These are phyloP conservation scores for Colletotrichum sp. DNA, from an alignment of 2,329 filamentous ascomycete species.

Conservation along the genomic window DNA sequence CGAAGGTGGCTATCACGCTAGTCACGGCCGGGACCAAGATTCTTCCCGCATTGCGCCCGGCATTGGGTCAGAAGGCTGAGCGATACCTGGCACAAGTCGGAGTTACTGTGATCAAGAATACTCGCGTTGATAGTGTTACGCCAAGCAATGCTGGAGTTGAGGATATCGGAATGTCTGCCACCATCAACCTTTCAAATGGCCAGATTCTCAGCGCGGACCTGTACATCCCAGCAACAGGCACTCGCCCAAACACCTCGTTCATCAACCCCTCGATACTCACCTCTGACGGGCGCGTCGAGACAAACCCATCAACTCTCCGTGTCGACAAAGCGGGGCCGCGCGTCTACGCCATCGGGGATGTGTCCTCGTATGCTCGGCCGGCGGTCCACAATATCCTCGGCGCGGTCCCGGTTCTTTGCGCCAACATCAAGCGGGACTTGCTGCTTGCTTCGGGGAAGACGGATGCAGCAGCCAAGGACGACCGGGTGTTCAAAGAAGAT, in stretches of 20 bases:
- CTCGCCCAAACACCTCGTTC: conserved; percentile 45
- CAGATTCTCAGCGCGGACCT: conserved; percentile 45
- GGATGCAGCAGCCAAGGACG: too few species aligned
- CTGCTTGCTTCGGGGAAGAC: conserved; percentile 37
- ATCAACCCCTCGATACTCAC: conserved; percentile 32
- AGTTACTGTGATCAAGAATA: conserved; percentile 49
- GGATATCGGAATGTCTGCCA: conserved; percentile 30
- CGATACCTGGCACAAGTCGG: conserved; percentile 45
- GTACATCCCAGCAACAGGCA: conserved; percentile 52
- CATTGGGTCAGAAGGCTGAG: conserved; percentile 46
- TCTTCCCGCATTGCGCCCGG: conserved; percentile 42
- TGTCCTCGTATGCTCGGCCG: conserved; percentile 39
- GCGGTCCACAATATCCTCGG: conserved; percentile 46
- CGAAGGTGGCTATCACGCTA: conserved; percentile 48
- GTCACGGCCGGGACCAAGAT: conserved; percentile 42
- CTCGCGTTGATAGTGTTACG: conserved; percentile 36
- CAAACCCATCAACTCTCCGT: conserved; percentile 40
- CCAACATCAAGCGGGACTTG: conserved; percentile 56
- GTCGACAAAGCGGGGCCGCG: conserved; percentile 33
- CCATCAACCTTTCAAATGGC: conserved; percentile 43
- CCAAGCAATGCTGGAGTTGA: conserved; percentile 33
- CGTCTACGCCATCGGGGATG: conserved; percentile 54
- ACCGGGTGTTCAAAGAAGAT: conserved; percentile 46
- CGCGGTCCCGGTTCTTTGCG: conserved; percentile 46
- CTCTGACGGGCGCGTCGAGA: conserved; percentile 40